Conservation (phyloP, 495 filamentous ascomycete species). For the Hyaloscypha bicolor region DNA sequence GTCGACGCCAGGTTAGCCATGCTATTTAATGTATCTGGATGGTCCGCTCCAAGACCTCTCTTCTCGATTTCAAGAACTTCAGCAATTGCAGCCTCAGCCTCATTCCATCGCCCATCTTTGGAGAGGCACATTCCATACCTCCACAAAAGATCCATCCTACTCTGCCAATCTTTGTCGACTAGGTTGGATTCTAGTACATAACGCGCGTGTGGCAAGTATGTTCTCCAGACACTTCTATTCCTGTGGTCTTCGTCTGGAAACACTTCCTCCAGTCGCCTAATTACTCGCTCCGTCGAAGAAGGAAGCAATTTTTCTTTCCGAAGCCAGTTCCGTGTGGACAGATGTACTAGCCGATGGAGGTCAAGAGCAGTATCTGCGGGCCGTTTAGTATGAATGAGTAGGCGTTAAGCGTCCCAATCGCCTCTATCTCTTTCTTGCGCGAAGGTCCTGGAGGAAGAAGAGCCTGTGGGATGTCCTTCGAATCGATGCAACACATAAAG, state of each 20-base stretch:
- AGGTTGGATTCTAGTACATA: conserved; percentile 30
- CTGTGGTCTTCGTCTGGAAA: conserved; percentile 38
- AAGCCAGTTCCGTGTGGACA: conserved; percentile 48
- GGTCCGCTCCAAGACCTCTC: neutral
- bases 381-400: conserved; percentile 42
- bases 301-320: conserved; percentile 29
- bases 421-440: conserved; percentile 25
- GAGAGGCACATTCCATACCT: conserved; percentile 7
- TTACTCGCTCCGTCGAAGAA: conserved; percentile 36
- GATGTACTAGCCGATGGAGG: conserved; percentile 50
- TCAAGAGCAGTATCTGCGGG: conserved; percentile 15
- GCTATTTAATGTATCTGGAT: neutral
- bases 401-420: conserved; percentile 43
- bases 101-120: conserved; percentile 8
- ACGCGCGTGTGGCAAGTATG: conserved; percentile 43
- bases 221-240: conserved; percentile 40
- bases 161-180: neutral
- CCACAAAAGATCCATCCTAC: neutral
- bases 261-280: conserved; percentile 33
- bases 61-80: conserved; percentile 8
- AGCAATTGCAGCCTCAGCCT: conserved; percentile 11
- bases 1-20: too few species aligned
- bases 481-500: conserved; percentile 27
- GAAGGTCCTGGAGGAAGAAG: conserved; percentile 20
- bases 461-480: conserved; percentile 22